These are phyloP conservation scores for Exophiala bonariae DNA, from an alignment of 2,329 filamentous ascomycete species.

Conservation along the genomic window DNA sequence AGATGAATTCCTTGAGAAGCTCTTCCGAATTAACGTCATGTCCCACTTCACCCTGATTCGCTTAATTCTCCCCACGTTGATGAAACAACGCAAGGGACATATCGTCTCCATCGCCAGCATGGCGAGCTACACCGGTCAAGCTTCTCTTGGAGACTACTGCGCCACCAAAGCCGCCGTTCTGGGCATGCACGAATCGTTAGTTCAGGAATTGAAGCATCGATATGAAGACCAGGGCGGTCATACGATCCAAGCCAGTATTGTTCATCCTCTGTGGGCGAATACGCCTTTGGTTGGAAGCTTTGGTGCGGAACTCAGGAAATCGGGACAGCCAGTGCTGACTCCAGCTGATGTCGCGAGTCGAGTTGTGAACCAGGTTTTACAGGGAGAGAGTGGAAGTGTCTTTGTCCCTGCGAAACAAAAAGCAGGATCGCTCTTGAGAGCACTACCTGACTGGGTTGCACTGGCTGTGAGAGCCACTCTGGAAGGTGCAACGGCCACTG, in stretches of 20 bases:
- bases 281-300: slow-evolving; percentile 39
- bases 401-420: slow-evolving; percentile 18
- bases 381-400: slow-evolving; percentile 43
- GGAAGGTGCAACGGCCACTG: neutral
- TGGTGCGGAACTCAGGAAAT: slow-evolving; percentile 56
- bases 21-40: slow-evolving; percentile 70
- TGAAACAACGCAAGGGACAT: slow-evolving; percentile 67
- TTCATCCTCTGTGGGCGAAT: slow-evolving; percentile 23
- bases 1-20: slow-evolving; percentile 62
- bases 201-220: slow-evolving; percentile 57
- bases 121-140: slow-evolving; percentile 61
- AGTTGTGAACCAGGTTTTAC: slow-evolving; percentile 59
- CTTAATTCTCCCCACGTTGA: slow-evolving; percentile 67
- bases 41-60: slow-evolving; percentile 65
- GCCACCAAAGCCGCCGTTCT: slow-evolving; percentile 66
- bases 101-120: slow-evolving; percentile 68
- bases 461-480: slow-evolving; percentile 1
- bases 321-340: slow-evolving; percentile 40
- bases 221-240: slow-evolving; percentile 42
- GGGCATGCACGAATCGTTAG: slow-evolving; percentile 66
- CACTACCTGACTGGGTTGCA: slow-evolving; percentile 62
- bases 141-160: slow-evolving; percentile 67
- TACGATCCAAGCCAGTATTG: slow-evolving; percentile 18
- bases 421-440: slow-evolving; percentile 38
- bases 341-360: slow-evolving; percentile 58